A percentile compares a stretch with the other conserved stretches of the same genome.
phyloP scores from a whole-genome alignment of 768 basidiomycete species.

The Wakefieldia striispora region DNA sequence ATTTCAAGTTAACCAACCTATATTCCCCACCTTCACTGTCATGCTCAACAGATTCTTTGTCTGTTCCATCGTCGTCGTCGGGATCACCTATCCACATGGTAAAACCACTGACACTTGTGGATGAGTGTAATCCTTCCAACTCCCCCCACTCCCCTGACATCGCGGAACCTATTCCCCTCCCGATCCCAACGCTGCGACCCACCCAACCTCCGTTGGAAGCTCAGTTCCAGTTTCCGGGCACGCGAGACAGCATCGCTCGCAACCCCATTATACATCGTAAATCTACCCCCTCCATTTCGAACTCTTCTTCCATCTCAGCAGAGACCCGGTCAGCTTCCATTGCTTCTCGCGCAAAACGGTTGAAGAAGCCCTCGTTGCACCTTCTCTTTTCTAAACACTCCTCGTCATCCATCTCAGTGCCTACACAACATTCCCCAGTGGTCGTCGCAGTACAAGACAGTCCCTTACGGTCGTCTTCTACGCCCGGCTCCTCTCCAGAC shows the following conservation, averaged over 20 bases:
- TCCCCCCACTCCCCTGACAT: conserved; percentile 28
- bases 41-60: conserved; percentile 60
- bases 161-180: conserved; percentile 28
- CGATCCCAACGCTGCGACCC: conserved; percentile 23
- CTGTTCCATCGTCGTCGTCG: conserved; percentile 53
- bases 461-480: conserved; percentile 24
- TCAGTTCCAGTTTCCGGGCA: conserved; percentile 48
- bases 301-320: conserved; percentile 30
- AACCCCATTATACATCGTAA: conserved; percentile 35
- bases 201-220: conserved; percentile 13
- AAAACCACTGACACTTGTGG: conserved; percentile 39
- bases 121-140: conserved; percentile 27
- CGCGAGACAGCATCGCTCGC: conserved; percentile 29
- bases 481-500: conserved; percentile 34
- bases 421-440: conserved; percentile 27
- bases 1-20: conserved; percentile 25
- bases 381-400: conserved; percentile 68
- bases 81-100: conserved; percentile 31
- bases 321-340: conserved; percentile 39
- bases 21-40: conserved; percentile 49
- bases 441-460: conserved; percentile 16
- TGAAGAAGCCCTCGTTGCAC: conserved; percentile 69
- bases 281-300: conserved; percentile 35
- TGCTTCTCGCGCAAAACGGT: conserved; percentile 32
- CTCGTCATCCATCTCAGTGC: conserved; percentile 42